phyloP scores from a whole-genome alignment of 2,329 filamentous ascomycete genomes.

The Madurella fahalii region DNA sequence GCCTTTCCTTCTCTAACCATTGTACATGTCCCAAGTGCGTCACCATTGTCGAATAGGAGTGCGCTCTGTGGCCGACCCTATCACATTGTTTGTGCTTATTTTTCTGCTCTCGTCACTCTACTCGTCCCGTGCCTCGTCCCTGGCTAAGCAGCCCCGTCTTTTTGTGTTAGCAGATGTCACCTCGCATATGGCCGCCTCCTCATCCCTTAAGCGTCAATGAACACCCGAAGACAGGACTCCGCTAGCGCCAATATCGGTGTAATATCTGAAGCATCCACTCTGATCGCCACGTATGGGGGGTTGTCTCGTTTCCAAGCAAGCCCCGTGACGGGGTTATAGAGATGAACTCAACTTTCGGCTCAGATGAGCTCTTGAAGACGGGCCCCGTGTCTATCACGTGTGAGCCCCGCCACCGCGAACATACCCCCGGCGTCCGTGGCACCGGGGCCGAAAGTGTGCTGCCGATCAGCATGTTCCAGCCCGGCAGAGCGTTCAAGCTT shows the following conservation, averaged over 20 bases:
- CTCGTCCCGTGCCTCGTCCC: background rate
- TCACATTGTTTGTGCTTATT: background rate
- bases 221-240: background rate
- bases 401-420: background rate
- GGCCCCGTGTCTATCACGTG: conserved; percentile 8
- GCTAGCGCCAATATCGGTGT: conserved; percentile 2
- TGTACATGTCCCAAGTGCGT: conserved; percentile 5
- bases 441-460: conserved; percentile 6
- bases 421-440: background rate
- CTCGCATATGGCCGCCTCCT: background rate
- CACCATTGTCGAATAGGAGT: conserved; percentile 4
- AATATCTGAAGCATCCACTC: background rate
- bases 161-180: background rate
- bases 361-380: conserved; percentile 1
- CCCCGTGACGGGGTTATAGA: background rate
- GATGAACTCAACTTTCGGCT: background rate
- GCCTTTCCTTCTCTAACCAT: background rate
- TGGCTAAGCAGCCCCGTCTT: background rate
- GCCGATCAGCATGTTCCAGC: conserved; percentile 10
- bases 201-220: background rate
- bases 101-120: background rate
- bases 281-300: conserved; percentile 1
- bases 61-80: background rate
- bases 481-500: conserved; percentile 6
- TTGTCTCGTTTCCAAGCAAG: background rate